Percentiles rank a stretch among this genome's conserved stretches.
Evolutionary conservation across 257 asterid genomes (phyloP).

Genomic region (Solanum chilense): DNA sequence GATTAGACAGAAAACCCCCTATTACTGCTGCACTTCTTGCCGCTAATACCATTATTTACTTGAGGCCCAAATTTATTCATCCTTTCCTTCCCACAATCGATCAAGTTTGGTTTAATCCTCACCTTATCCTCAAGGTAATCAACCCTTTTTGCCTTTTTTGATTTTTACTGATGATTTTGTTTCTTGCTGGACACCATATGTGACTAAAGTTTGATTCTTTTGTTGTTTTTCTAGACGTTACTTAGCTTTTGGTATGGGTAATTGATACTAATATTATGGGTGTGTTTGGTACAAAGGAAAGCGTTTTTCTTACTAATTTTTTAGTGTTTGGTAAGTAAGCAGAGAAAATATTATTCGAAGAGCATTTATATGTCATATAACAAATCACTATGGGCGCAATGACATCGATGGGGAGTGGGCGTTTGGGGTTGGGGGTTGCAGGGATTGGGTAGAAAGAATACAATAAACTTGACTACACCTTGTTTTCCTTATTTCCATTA

Average conservation of each 20-base stretch:
- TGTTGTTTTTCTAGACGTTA: background rate
- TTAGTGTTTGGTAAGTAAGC: background rate
- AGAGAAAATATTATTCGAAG: background rate
- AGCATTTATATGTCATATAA: background rate
- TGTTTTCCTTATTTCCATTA: background rate
- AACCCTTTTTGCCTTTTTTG: background rate
- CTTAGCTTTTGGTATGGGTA: background rate
- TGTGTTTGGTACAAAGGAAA: background rate
- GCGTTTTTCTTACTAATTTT: background rate
- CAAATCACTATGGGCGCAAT: background rate
- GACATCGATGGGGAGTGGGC: background rate
- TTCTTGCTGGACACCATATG: background rate
- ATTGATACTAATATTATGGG: background rate
- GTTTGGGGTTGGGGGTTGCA: background rate
- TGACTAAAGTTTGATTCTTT: background rate
- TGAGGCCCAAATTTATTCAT: conserved; percentile 49
- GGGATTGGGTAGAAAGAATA: background rate
- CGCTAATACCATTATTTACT: conserved; percentile 59
- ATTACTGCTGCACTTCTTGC: conserved; percentile 77
- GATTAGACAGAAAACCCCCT: conserved; percentile 71
- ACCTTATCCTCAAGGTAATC: conserved; percentile 71
- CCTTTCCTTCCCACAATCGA: conserved; percentile 50
- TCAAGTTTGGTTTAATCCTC: conserved; percentile 80
- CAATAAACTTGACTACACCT: background rate
- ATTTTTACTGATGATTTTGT: background rate